phyloP scores from a whole-genome alignment of 257 asterid genomes.

The Coffea canephora region DNA sequence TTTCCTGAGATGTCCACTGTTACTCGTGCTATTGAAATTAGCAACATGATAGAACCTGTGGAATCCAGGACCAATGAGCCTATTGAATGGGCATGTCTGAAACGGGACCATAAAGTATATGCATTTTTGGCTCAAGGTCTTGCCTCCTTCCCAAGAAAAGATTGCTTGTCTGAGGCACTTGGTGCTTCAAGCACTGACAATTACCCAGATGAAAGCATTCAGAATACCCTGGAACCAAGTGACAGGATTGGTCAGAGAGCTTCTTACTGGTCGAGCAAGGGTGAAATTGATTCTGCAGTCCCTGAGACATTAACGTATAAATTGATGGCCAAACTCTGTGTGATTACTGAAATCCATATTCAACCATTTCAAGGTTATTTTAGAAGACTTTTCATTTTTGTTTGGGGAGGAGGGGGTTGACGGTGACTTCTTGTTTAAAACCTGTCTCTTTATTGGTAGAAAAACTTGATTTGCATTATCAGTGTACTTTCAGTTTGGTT shows the following conservation, averaged over 20 bases:
- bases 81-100: slow-evolving; percentile 29
- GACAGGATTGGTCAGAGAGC: slow-evolving; percentile 54
- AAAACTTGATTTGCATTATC: slow-evolving; percentile 26
- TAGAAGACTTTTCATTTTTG: neutral
- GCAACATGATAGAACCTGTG: slow-evolving; percentile 24
- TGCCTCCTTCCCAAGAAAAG: slow-evolving; percentile 26
- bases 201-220: slow-evolving; percentile 71
- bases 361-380: slow-evolving; percentile 78
- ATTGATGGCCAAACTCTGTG: slow-evolving; percentile 50
- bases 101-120: slow-evolving; percentile 58
- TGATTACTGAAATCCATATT: slow-evolving; percentile 64
- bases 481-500: slow-evolving; percentile 75
- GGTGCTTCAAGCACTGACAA: slow-evolving; percentile 78
- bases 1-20: slow-evolving; percentile 52
- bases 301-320: slow-evolving; percentile 63
- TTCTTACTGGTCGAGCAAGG: slow-evolving; percentile 91
- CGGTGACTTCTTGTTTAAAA: slow-evolving; percentile 4
- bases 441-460: slow-evolving; percentile 22
- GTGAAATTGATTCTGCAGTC: slow-evolving; percentile 43
- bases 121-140: slow-evolving; percentile 49
- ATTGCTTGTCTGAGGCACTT: slow-evolving; percentile 61
- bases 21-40: slow-evolving; percentile 34
- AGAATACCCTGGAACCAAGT: slow-evolving; percentile 54
- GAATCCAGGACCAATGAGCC: slow-evolving; percentile 26
- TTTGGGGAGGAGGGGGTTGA: too few relatives aligned